These are phyloP conservation scores for Rhododendron williamsianum DNA, from an alignment of 148 eudicot species.

Conservation along the genomic window DNA sequence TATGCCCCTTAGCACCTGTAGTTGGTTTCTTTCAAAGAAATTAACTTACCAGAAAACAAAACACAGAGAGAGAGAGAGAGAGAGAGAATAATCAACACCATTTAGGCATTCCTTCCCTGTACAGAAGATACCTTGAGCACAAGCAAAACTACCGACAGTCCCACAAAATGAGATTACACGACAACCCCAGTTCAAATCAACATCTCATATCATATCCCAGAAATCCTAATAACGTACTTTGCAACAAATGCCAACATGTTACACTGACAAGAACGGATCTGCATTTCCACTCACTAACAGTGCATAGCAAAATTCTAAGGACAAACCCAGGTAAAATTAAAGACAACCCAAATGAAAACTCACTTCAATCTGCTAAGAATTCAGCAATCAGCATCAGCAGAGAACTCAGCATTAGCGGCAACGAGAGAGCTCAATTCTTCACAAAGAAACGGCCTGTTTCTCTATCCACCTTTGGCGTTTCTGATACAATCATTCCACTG, in stretches of 20 bases:
- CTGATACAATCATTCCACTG: not conserved
- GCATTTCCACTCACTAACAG: not conserved
- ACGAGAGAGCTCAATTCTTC: not conserved
- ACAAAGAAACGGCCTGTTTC: not conserved
- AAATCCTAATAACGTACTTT: constrained; percentile 6
- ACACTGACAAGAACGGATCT: not conserved
- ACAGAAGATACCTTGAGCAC: constrained; percentile 1
- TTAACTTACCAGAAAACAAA: not conserved
- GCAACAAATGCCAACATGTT: not conserved
- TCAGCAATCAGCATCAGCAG: constrained; percentile 7
- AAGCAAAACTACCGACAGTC: not conserved
- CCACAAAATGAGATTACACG: not conserved
- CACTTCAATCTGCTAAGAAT: constrained; percentile 4
- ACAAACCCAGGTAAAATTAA: constrained; percentile 11
- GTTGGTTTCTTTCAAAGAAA: not conserved
- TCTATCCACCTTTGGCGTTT: not conserved
- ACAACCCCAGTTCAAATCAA: not conserved
- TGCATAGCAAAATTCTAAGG: not conserved
- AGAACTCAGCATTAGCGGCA: not conserved
- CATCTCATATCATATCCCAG: not conserved
- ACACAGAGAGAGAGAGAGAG: not conserved
- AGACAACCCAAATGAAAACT: constrained; percentile 18
- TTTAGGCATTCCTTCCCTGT: not conserved
- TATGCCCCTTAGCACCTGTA: not conserved
- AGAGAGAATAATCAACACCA: not conserved